Evolutionary conservation across 768 basidiomycete species (phyloP).

Genomic region (Lentinula guzmanii): DNA sequence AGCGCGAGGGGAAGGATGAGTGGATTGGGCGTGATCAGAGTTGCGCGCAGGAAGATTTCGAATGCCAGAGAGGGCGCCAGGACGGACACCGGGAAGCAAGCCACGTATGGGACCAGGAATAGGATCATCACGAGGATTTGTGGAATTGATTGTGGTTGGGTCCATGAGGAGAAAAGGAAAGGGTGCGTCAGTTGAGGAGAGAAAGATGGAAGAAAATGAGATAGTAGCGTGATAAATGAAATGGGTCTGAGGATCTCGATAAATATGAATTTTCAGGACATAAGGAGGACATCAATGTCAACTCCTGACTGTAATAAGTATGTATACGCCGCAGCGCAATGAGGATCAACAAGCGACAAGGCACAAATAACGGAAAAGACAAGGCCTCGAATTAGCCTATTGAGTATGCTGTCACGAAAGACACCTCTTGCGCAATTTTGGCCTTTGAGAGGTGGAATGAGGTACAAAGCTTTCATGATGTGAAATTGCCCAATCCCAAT

Average conservation of each 20-base stretch:
- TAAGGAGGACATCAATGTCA: background rate
- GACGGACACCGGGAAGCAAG: background rate
- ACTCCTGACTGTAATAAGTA: background rate
- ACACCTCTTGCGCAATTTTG: too few species aligned
- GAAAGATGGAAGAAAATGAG: background rate
- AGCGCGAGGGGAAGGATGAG: background rate
- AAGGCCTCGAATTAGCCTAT: background rate
- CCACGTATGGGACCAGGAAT: constrained; percentile 1
- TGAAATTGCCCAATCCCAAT: background rate
- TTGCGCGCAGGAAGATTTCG: background rate
- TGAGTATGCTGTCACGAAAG: background rate
- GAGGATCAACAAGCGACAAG: background rate
- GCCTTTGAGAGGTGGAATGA: background rate
- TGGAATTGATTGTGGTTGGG: background rate
- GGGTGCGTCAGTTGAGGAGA: background rate
- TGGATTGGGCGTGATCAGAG: background rate
- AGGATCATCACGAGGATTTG: background rate
- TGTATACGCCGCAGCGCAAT: background rate
- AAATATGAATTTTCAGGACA: background rate
- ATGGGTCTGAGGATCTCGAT: background rate
- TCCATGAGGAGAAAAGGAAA: background rate
- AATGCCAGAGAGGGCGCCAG: background rate
- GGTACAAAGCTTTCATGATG: background rate
- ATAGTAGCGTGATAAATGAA: background rate
- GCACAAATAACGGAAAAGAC: background rate